Conservation (phyloP, 768 basidiomycete genomes). For the Gyrodon lividus region DNA sequence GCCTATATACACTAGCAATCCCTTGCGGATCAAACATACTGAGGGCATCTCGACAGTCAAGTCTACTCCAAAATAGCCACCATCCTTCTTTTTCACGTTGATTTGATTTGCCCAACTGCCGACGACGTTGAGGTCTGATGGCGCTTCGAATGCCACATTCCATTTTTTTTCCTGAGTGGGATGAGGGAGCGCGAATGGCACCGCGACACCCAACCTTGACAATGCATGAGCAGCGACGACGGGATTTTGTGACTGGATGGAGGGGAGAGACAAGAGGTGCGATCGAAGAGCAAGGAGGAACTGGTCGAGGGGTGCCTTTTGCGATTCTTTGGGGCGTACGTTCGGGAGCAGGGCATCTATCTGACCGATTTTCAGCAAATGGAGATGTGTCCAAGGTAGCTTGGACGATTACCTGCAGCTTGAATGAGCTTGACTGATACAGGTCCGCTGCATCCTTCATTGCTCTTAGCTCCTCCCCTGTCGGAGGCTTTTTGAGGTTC, state of each 20-base stretch:
- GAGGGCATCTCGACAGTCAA: slow-evolving; percentile 85
- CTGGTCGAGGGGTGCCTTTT: slow-evolving; percentile 57
- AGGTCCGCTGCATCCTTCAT: slow-evolving; percentile 76
- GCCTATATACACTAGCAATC: not conserved
- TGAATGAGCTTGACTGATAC: slow-evolving; percentile 78
- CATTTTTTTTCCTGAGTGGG: slow-evolving; percentile 83
- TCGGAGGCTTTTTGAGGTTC: slow-evolving; percentile 52
- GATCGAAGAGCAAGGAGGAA: slow-evolving; percentile 70
- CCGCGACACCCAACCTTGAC: slow-evolving; percentile 52
- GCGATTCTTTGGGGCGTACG: slow-evolving; percentile 59
- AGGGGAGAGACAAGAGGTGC: slow-evolving; percentile 57
- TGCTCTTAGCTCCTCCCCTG: slow-evolving; percentile 64
- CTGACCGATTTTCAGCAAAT: slow-evolving; percentile 38
- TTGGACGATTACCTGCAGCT: slow-evolving; percentile 63
- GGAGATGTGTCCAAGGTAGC: not conserved
- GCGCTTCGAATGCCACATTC: slow-evolving; percentile 81
- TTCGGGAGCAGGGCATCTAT: slow-evolving; percentile 80
- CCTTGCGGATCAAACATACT: slow-evolving; percentile 41
- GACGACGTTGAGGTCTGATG: slow-evolving; percentile 71
- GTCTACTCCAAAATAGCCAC: slow-evolving; percentile 67
- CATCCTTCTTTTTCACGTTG: slow-evolving; percentile 70
- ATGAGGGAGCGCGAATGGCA: slow-evolving; percentile 68
- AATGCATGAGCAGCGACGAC: slow-evolving; percentile 58
- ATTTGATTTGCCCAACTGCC: slow-evolving; percentile 87
- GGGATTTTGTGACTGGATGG: slow-evolving; percentile 61